Conservation (phyloP, 1,284 basidiomycete genomes). For the Ustilago vetiveriae region DNA sequence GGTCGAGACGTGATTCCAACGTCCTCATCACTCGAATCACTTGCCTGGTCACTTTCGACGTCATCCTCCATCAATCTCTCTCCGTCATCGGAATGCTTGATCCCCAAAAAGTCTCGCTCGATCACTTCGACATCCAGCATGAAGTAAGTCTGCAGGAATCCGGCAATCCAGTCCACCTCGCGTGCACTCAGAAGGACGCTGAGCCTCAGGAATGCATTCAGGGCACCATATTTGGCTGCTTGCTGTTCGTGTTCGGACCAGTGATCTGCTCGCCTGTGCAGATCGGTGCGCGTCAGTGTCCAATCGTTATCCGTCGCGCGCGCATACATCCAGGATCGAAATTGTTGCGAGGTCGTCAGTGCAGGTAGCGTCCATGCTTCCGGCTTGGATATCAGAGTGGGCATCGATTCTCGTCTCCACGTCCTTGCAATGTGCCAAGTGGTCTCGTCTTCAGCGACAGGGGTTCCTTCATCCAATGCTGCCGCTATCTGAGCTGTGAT, state of each 20-base stretch:
- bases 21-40: conserved; percentile 28
- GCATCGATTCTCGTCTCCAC: conserved; percentile 22
- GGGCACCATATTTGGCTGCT: conserved; percentile 39
- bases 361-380: neutral
- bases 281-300: conserved; percentile 4
- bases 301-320: conserved; percentile 23
- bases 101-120: conserved; percentile 28
- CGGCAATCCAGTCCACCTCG: conserved; percentile 37
- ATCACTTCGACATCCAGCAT: conserved; percentile 37
- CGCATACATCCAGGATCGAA: conserved; percentile 5
- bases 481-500: neutral
- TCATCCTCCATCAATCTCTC: conserved; percentile 2
- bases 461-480: neutral
- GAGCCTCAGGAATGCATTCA: conserved; percentile 42
- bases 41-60: conserved; percentile 13
- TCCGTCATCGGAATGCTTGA: neutral
- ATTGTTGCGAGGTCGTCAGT: neutral
- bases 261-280: conserved; percentile 9
- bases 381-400: neutral
- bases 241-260: conserved; percentile 45
- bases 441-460: conserved; percentile 15
- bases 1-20: conserved; percentile 7
- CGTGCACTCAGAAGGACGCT: conserved; percentile 18
- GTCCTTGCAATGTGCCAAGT: conserved; percentile 12
- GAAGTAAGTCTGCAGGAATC: conserved; percentile 37